These are phyloP conservation scores for Cryptosporidium ubiquitum DNA, from an alignment of 169 alveolate genomes.

Conservation along the genomic window DNA sequence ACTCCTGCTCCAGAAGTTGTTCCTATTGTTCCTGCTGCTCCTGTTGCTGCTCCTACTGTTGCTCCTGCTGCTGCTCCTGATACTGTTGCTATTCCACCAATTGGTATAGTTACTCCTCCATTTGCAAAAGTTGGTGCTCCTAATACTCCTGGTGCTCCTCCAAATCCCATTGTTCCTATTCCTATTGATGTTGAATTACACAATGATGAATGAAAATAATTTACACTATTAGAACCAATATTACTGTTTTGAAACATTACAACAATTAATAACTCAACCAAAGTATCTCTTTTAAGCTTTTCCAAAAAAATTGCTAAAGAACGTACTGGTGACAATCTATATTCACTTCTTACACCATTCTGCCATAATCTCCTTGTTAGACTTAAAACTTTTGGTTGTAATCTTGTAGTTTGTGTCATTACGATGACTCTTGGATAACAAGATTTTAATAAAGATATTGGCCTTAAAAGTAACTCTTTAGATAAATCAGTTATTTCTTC, in stretches of 20 bases:
- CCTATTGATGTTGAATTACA: background rate
- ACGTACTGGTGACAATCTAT: slow-evolving; percentile 61
- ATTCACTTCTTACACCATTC: slow-evolving; percentile 53
- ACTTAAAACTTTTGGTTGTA: slow-evolving; percentile 45
- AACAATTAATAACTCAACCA: slow-evolving; percentile 27
- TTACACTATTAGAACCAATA: background rate
- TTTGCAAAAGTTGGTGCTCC: too few relatives aligned
- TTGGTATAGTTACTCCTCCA: too few relatives aligned
- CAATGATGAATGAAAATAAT: background rate
- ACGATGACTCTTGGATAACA: slow-evolving; percentile 67
- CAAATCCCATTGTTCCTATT: background rate
- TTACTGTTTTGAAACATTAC: slow-evolving; percentile 32
- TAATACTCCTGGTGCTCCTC: background rate
- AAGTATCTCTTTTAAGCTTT: slow-evolving; percentile 49
- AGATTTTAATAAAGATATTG: slow-evolving; percentile 21
- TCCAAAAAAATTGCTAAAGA: slow-evolving; percentile 38
- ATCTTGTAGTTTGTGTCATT: slow-evolving; percentile 48
- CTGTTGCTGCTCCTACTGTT: background rate
- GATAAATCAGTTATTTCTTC: background rate
- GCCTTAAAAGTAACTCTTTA: background rate
- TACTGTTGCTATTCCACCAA: too few relatives aligned
- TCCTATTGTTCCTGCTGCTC: background rate
- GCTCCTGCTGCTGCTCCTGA: background rate
- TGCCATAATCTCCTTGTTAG: slow-evolving; percentile 56
- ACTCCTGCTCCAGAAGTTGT: background rate